Base-by-base conservation (phyloP, 2,329 filamentous ascomycete genomes). In the Colletotrichum chlorophyti region DNA sequence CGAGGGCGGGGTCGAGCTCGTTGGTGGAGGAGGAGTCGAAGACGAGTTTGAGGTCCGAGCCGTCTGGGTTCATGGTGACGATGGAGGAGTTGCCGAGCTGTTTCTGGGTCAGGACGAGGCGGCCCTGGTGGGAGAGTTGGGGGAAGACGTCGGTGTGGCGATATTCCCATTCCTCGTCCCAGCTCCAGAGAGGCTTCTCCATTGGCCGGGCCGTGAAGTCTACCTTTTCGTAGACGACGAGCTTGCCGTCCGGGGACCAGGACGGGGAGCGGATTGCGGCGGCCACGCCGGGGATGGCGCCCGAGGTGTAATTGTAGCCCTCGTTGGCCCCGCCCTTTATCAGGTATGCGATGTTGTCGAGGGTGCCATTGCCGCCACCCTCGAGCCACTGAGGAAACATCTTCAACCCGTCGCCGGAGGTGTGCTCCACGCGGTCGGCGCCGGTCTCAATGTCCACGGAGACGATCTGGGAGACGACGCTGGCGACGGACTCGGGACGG, bases 81-180 rank as follows among this genome's bases (percentile, higher is more conserved):
- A 58, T 52, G 38, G 47, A 58, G 8, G 53, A 52, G 47, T 58
- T 58, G 38, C 47, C 47, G n/a, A 52, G 53, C 26, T 58, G 47
- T 40, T 57, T 57, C 31, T 57, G 53, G 0, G 53, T 57, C 23
- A 57, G 42, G 15, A 45, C 46, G 14, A 57, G 46, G 7, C 53
- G 46, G n/a, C 53, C 53, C 17, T 51, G 53, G 24, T 43, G 53
- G 19, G 46, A 45, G 31, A 57, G 38, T n/a, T 38, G 53, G 26
- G 53, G 53, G 26, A 58, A 52, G 32, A 58, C 53, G 32, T 58
- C 53, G 12, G 53, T 58, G 38, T 23, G 26, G 40, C 53, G 53
- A 40, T 52, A 58, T 32, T 52, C 47, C 53, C 53, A 58, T n/a
- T 52, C 53, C 31, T 51, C 40, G n/a, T 40, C 47, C 47, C 53